phyloP scores from a whole-genome alignment of 2,329 filamentous ascomycete genomes.

The Ophiognomonia clavigignenti-juglandacearum region DNA sequence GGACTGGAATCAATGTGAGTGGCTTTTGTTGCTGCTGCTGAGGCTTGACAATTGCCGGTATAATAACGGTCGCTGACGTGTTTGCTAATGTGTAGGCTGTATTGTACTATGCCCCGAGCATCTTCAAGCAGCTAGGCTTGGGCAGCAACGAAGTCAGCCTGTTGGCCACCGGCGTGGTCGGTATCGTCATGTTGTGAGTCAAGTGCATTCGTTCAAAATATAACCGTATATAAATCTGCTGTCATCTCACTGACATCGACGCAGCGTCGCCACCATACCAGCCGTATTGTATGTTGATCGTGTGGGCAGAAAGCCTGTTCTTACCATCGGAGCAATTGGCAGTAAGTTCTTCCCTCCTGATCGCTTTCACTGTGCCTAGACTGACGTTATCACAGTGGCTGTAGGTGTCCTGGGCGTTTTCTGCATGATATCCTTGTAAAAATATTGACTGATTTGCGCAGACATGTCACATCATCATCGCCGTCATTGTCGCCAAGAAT shows the following conservation, averaged over 20 bases:
- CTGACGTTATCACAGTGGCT: not conserved
- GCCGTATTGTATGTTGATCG: slow-evolving; percentile 63
- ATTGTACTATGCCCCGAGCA: slow-evolving; percentile 66
- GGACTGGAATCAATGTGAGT: slow-evolving; percentile 27
- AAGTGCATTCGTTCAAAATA: not conserved
- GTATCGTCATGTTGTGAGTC: slow-evolving; percentile 65
- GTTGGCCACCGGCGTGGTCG: slow-evolving; percentile 66
- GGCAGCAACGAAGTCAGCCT: slow-evolving; percentile 46
- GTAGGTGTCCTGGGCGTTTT: not conserved
- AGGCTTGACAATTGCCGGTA: not conserved
- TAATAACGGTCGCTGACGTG: not conserved
- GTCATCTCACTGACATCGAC: not conserved
- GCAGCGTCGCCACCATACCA: slow-evolving; percentile 54
- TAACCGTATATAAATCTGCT: not conserved
- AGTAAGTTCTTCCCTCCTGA: slow-evolving; percentile 33
- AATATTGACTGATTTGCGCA: slow-evolving; percentile 30
- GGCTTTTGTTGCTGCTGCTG: slow-evolving; percentile 12
- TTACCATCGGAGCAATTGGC: slow-evolving; percentile 60
- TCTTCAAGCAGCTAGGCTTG: slow-evolving; percentile 64
- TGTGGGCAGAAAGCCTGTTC: slow-evolving; percentile 57
- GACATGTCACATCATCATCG: slow-evolving; percentile 66
- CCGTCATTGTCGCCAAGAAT: slow-evolving; percentile 61
- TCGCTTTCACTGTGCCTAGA: no score
- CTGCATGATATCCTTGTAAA: no score
- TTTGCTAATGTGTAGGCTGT: slow-evolving; percentile 41